Conservation (phyloP, 75 land plant genomes). For the Cupressus sempervirens region DNA sequence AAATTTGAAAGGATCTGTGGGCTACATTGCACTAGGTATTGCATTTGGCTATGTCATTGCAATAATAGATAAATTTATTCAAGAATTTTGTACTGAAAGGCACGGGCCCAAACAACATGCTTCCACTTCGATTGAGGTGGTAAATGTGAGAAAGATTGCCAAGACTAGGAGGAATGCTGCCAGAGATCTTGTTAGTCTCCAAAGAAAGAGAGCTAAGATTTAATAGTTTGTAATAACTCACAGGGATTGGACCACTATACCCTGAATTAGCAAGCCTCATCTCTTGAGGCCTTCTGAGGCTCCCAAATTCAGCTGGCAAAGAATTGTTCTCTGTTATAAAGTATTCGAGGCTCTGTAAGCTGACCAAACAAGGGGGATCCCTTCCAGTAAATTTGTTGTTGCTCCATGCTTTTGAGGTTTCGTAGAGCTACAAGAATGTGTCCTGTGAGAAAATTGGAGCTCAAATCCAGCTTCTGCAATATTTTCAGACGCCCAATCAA, state of each 20-base stretch:
- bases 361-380: conserved; percentile 36
- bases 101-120: conserved; percentile 56
- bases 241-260: conserved; percentile 62
- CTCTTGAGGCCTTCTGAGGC: conserved; percentile 48
- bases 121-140: conserved; percentile 76
- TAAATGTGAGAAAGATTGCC: conserved; percentile 54
- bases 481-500: conserved; percentile 48
- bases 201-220: conserved; percentile 61
- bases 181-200: conserved; percentile 50
- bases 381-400: conserved; percentile 44
- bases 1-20: too few species aligned
- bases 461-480: conserved; percentile 76
- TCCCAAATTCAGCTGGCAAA: conserved; percentile 48
- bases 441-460: too few species aligned
- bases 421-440: conserved; percentile 41
- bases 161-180: conserved; percentile 45
- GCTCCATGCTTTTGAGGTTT: conserved; percentile 31
- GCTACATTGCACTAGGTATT: too few species aligned
- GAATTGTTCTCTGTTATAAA: too few species aligned
- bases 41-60: too few species aligned
- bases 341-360: conserved; percentile 39
- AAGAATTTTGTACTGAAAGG: conserved; percentile 66
- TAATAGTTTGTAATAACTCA: conserved; percentile 37
- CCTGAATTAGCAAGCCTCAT: conserved; percentile 55
- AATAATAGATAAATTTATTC: too few species aligned